Evolutionary conservation across 495 filamentous ascomycete species (phyloP).

Genomic region (Aspergillus affinis): DNA sequence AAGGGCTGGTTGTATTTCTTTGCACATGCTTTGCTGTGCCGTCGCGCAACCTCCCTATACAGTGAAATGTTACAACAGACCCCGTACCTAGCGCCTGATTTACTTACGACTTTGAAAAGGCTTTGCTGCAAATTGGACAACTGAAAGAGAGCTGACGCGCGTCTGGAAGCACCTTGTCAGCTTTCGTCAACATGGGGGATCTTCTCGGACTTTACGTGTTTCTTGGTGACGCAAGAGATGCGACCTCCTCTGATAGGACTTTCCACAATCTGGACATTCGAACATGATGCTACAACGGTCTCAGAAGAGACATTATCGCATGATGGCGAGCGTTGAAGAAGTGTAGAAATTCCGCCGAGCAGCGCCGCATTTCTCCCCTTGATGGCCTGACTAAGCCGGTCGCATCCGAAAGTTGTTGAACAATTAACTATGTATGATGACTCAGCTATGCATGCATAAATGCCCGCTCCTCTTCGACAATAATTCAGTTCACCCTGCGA

Average conservation of each 20-base stretch:
- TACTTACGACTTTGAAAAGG: constrained; percentile 34
- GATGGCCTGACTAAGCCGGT: neutral
- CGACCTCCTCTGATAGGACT: constrained; percentile 31
- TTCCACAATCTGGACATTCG: constrained; percentile 32
- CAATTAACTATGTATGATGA: too few species aligned
- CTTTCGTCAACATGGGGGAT: neutral
- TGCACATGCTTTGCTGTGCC: constrained; percentile 37
- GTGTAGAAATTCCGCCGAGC: neutral
- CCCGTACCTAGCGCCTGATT: too few species aligned
- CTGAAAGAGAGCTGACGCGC: constrained; percentile 24
- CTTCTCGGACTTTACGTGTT: constrained; percentile 23
- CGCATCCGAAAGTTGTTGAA: neutral
- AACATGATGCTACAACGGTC: constrained; percentile 23
- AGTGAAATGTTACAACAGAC: neutral
- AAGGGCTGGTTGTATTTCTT: constrained; percentile 35
- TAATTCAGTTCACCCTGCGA: too few species aligned
- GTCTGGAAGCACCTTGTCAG: constrained; percentile 20
- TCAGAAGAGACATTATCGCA: neutral
- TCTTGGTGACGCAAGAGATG: constrained; percentile 35
- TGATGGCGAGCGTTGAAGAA: neutral
- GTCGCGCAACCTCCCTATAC: constrained; percentile 35
- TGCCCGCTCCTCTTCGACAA: too few species aligned
- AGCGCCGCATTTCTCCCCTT: neutral
- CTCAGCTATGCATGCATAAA: too few species aligned
- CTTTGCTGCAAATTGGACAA: constrained; percentile 40